Conservation (phyloP, 768 basidiomycete genomes). For the Fistulinella prunicolor region DNA sequence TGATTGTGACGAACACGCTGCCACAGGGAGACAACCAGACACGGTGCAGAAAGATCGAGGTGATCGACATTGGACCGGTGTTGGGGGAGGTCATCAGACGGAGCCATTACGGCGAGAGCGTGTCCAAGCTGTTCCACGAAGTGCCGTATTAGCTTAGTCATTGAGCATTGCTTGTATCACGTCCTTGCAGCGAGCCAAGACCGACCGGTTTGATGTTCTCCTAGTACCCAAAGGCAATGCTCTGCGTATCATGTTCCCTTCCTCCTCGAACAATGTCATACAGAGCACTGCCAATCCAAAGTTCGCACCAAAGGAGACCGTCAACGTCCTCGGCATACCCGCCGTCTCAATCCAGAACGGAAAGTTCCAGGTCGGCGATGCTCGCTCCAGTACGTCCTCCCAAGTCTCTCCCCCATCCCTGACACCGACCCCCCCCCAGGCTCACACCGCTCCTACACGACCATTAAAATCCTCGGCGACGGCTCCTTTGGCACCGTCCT, state of each 20-base stretch:
- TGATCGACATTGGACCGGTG: conserved; percentile 92
- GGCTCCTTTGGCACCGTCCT: conserved; percentile 98
- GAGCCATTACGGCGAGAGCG: conserved; percentile 96
- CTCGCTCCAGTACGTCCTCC: conserved; percentile 60
- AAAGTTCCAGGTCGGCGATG: conserved; percentile 68
- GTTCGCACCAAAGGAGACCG: conserved; percentile 48
- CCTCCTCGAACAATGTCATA: conserved; percentile 31
- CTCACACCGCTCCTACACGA: conserved; percentile 86
- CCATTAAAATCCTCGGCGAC: conserved; percentile 95
- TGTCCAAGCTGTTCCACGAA: conserved; percentile 85
- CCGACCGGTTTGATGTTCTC: conserved; percentile 13
- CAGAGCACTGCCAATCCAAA: conserved; percentile 27
- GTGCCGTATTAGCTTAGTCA: conserved; percentile 68
- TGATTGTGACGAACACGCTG: conserved; percentile 98
- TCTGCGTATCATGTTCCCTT: conserved; percentile 34
- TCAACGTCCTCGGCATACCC: conserved; percentile 70
- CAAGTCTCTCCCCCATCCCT: conserved; percentile 2
- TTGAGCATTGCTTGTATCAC: conserved; percentile 1
- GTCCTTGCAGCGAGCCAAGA: not conserved
- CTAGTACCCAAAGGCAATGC: conserved; percentile 32
- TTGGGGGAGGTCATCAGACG: conserved; percentile 95
- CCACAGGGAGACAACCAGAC: conserved; percentile 81
- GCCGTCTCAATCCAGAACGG: conserved; percentile 71
- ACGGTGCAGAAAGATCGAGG: conserved; percentile 77
- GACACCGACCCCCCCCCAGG: conserved; percentile 40